A percentile compares a stretch with the other conserved stretches of the same genome.
Evolutionary conservation across 768 basidiomycete genomes (phyloP).

Genomic region (Phlebiopsis flavidoalba): DNA sequence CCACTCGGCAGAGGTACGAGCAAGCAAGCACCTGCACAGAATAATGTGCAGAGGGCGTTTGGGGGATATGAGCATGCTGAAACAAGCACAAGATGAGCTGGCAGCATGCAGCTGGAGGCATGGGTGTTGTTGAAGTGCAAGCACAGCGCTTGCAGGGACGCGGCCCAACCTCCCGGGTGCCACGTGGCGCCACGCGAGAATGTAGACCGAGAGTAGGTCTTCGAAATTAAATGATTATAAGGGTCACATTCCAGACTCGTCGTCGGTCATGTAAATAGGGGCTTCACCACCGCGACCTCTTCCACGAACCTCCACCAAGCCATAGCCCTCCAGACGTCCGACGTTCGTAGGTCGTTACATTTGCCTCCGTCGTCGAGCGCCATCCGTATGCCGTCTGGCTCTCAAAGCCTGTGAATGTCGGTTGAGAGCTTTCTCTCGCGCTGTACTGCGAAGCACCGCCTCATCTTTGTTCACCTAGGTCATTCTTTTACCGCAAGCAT

Average conservation of each 20-base stretch:
- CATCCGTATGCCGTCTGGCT: not conserved
- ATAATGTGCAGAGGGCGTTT: not conserved
- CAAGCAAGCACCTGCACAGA: not conserved
- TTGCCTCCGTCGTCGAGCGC: not conserved
- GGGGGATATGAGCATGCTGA: not conserved
- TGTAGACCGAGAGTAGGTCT: not conserved
- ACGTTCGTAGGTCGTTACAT: not conserved
- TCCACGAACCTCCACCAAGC: constrained; percentile 5
- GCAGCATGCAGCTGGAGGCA: not conserved
- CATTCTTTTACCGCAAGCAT: not conserved
- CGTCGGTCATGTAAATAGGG: constrained; percentile 11
- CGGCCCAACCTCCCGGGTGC: not conserved
- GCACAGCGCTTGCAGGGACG: not conserved
- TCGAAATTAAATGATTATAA: not conserved
- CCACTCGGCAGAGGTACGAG: not conserved
- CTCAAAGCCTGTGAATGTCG: not conserved
- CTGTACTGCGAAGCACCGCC: not conserved
- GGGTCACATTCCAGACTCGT: constrained; percentile 6
- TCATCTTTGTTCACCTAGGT: not conserved
- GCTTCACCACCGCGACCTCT: not conserved
- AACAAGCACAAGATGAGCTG: not conserved
- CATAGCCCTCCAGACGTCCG: not conserved
- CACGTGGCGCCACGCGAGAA: constrained; percentile 11
- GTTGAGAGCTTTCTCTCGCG: not conserved
- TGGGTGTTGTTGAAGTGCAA: not conserved